These are phyloP conservation scores for Aspergillus transmontanensis DNA, from an alignment of 2,329 filamentous ascomycete genomes.

Conservation along the genomic window DNA sequence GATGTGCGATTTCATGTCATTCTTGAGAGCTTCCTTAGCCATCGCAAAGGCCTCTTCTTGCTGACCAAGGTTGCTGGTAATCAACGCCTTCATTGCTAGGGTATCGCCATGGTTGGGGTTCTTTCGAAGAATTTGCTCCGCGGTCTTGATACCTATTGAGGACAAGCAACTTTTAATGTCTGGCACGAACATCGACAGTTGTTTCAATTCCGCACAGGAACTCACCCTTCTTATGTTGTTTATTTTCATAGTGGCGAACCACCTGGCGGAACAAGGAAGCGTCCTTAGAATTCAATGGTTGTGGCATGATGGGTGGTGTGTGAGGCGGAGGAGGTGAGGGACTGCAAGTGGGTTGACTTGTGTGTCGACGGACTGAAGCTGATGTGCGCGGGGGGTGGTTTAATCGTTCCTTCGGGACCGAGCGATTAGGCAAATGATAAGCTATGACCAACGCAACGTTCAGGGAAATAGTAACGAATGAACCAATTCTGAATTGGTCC, in stretches of 20 bases:
- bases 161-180: constrained; percentile 23
- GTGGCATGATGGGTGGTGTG: constrained; percentile 45
- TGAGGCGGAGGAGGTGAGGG: constrained; percentile 23
- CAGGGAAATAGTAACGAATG: neutral
- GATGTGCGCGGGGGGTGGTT: constrained; percentile 36
- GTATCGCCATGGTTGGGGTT: constrained; percentile 96
- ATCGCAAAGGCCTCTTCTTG: constrained; percentile 91
- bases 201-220: constrained; percentile 14
- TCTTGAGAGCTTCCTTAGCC: constrained; percentile 87
- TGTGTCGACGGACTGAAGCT: constrained; percentile 33
- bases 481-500: too few species aligned
- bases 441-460: constrained; percentile 13
- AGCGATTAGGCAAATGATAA: constrained; percentile 24
- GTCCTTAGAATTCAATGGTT: constrained; percentile 73
- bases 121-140: constrained; percentile 95
- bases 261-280: constrained; percentile 90
- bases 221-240: constrained; percentile 89
- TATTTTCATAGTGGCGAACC: constrained; percentile 94
- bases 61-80: constrained; percentile 90
- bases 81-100: constrained; percentile 97
- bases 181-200: constrained; percentile 8
- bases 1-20: constrained; percentile 98
- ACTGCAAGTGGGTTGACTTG: constrained; percentile 24
- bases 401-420: constrained; percentile 13
- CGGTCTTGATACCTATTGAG: constrained; percentile 77